Evolutionary conservation across 1,284 basidiomycete species (phyloP), one percentile per base, ranked within the genome.

Genomic region (Volvariella surrecta): DNA sequence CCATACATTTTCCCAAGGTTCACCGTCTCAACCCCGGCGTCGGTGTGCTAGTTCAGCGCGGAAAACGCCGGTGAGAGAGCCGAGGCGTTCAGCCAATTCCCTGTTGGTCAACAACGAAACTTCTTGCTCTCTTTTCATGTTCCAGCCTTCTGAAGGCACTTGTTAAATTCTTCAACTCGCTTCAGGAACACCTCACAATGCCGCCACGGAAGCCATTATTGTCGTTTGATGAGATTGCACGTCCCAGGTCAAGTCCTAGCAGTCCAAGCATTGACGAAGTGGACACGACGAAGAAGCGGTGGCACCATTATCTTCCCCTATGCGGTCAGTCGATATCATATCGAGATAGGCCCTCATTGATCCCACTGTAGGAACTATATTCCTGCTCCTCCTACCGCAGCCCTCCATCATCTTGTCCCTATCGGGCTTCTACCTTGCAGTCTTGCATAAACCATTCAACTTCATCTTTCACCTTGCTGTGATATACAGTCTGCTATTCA

Each of bases 371-470:
- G 84, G 67, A 17, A 71, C 76, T 10, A 54, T 87, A 15, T 40
- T 71, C 20, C 58, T 87, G 39, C 71, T 88, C 43, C 55, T 86
- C 4, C 71, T 74, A 13, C 84, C 85, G 4, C 85, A 86, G 38
- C 84, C 84, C 3, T 87, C 84, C 3, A 64, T 81, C 50, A 61
- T 87, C 8, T 68, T 75, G 48, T 63, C 87, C 38, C 73, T 87
- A 17, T 67, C 80, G 43, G 71, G 77, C 49, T 80, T 82, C 53
- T 74, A 87, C 55, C 68, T 83, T 32, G 63, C 67, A 40, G 73
- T 72, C 6, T 60, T 78, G 4, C 59, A 74, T 37, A 62, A 69
- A 21, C 64, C 73, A 4, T 39, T 63, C 10, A 54, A 62, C 32
- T 79, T 83, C 49, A 40, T 65, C 11, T 51, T 66, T 0, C 83